Evolutionary conservation across 148 eudicot species (phyloP).

Genomic region (Camellia lanceoleosa): DNA sequence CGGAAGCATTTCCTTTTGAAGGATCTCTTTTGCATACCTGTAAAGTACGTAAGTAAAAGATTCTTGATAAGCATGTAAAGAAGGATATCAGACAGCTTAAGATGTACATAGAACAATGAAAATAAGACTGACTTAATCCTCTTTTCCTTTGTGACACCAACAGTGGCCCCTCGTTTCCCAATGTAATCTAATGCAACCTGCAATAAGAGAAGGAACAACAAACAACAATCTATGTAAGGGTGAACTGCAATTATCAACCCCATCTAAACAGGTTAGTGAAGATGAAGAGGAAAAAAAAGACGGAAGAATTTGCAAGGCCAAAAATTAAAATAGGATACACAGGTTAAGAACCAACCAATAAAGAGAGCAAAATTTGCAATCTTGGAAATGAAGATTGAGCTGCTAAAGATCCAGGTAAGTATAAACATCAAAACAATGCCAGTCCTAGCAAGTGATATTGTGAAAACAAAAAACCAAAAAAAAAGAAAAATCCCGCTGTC

Average conservation of each 20-base stretch:
- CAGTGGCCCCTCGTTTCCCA: conserved; percentile 95
- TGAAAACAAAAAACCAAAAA: background rate
- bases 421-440: background rate
- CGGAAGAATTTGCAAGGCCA: background rate
- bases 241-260: background rate
- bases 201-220: background rate
- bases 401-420: background rate
- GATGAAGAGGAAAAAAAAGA: background rate
- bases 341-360: background rate
- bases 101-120: background rate
- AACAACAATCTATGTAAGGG: background rate
- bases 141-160: conserved; percentile 90
- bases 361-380: background rate
- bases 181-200: conserved; percentile 96
- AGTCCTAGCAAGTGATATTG: background rate
- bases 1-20: conserved; percentile 99
- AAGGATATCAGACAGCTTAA: background rate
- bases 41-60: conserved; percentile 1
- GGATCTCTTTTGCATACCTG: conserved; percentile 89
- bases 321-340: background rate
- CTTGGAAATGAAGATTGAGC: background rate
- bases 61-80: conserved; percentile 4
- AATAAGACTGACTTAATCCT: conserved; percentile 66
- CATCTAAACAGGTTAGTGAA: background rate
- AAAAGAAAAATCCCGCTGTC: background rate